Evolutionary conservation across 1,139 yeast species (phyloP), one percentile per base, ranked within the genome.

Genomic region (Blastobotrys petasosporus): DNA sequence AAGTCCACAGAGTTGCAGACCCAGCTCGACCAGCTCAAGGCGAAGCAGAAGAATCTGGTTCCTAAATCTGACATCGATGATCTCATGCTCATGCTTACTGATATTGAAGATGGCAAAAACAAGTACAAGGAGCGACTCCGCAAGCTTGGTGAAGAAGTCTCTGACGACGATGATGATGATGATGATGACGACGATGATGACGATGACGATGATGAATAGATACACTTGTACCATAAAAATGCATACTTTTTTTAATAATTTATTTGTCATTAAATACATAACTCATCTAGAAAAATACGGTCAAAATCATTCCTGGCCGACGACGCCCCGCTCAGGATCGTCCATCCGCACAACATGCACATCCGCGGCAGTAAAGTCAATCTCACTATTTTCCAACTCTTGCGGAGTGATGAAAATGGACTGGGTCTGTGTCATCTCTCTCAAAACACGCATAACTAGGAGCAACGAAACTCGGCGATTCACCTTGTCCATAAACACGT

Each of bases 401-500:
- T 88, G 95, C 0, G 98, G 99, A 0, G 98, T 92, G 39, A 92
- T 90, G 56, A 94, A 86, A 12, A 92, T 84, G 3, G 95, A 84
- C 65, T 92, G 98, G 1, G 90, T 79, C 51, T 80, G 75, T 0
- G 81, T 70, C 51, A 76, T 75, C 32, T 72, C 69, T 15, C 76
- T 65, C 39, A 90, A 75, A 52, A 88, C 85, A 20, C 75, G 76
- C 46, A 88, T 71, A 60, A 94, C 80, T 55, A 90, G 69, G 47
- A 77, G 74, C 60, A 94, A 80, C 53, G 96, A 88, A 45, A 85
- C 78, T 40, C 82, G 75, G 55, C 98, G 76, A 60, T 90, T 90
- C 25, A 87, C 86, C 41, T 90, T 87, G 64, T 94, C 99, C 98
- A 94, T 92, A 58, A 83, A 94, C 29, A 94, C 98, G 67, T 94